A percentile compares a stretch with the other conserved stretches of the same genome.
Evolutionary conservation across 164 flowering plant genomes (phyloP).

Genomic region (Warburgia ugandensis): DNA sequence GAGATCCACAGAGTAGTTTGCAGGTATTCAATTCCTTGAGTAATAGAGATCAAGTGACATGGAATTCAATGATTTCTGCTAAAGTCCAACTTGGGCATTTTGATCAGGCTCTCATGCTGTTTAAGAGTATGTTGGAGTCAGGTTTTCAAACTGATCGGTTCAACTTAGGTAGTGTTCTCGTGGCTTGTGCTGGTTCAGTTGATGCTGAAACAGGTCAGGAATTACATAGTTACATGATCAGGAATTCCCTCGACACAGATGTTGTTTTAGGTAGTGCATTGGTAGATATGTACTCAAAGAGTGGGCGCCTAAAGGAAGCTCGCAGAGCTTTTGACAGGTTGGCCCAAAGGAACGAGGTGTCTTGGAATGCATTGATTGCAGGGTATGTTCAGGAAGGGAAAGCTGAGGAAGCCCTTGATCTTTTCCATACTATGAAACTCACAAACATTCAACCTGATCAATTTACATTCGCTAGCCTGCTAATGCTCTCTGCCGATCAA

Average conservation of each 20-base stretch:
- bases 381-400: conserved; percentile 11
- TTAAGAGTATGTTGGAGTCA: conserved; percentile 7
- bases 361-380: conserved; percentile 11
- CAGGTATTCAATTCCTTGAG: conserved; percentile 8
- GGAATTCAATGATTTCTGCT: conserved; percentile 11
- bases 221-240: conserved; percentile 10
- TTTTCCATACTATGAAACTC: conserved; percentile 4
- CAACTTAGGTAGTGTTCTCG: conserved; percentile 11
- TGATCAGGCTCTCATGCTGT: conserved; percentile 2
- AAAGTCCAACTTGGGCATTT: conserved; percentile 6
- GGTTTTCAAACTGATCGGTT: conserved; percentile 4
- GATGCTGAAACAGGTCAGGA: conserved; percentile 6
- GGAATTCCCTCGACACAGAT: conserved; percentile 8
- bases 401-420: conserved; percentile 10
- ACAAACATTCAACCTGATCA: conserved; percentile 3
- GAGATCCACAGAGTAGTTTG: conserved; percentile 11
- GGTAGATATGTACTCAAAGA: conserved; percentile 14
- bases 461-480: conserved; percentile 6
- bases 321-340: conserved; percentile 4
- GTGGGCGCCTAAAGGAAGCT: conserved; percentile 6
- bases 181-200: conserved; percentile 7
- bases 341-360: conserved; percentile 7
- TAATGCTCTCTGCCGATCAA: conserved; percentile 6
- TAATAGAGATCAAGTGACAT: conserved; percentile 8
- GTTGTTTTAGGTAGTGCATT: conserved; percentile 13